These are phyloP conservation scores for Eucalyptus tenuipes DNA, from an alignment of 345 rosid species.

Conservation along the genomic window DNA sequence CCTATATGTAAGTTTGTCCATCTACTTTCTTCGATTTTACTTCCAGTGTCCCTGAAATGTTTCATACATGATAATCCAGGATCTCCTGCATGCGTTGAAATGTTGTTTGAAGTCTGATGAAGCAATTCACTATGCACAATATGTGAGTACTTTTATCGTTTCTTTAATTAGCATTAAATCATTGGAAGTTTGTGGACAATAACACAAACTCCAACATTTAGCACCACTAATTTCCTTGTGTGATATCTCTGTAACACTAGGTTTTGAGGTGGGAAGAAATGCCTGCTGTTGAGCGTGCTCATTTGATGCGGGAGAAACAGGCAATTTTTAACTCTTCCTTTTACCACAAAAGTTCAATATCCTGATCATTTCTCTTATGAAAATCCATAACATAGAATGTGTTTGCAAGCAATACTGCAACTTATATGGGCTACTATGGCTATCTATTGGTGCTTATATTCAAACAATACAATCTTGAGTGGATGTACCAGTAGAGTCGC, in stretches of 20 bases:
- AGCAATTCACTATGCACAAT: conserved; percentile 76
- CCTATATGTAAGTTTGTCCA: not conserved
- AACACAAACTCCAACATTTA: not conserved
- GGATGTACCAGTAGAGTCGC: not conserved
- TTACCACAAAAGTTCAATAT: not conserved
- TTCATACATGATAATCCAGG: conserved; percentile 19
- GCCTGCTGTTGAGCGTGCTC: conserved; percentile 83
- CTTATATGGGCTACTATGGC: not conserved
- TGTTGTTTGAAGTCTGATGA: conserved; percentile 49
- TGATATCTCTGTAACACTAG: conserved; percentile 10
- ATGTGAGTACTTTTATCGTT: conserved; percentile 35
- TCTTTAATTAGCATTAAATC: not conserved
- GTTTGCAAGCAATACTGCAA: not conserved
- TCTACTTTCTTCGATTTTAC: not conserved
- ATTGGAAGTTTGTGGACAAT: not conserved
- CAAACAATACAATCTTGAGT: not conserved
- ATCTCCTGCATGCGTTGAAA: conserved; percentile 59
- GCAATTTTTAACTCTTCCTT: conserved; percentile 7
- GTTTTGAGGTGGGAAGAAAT: conserved; percentile 84
- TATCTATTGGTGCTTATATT: not conserved
- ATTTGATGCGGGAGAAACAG: conserved; percentile 86
- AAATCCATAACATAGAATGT: not conserved
- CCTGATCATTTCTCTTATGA: not conserved
- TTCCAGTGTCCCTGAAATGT: not conserved
- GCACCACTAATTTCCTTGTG: not conserved